Percentiles rank a stretch among this genome's conserved stretches.
These are phyloP conservation scores for Gaultheria prostrata DNA, from an alignment of 148 eudicot genomes.

Conservation along the genomic window DNA sequence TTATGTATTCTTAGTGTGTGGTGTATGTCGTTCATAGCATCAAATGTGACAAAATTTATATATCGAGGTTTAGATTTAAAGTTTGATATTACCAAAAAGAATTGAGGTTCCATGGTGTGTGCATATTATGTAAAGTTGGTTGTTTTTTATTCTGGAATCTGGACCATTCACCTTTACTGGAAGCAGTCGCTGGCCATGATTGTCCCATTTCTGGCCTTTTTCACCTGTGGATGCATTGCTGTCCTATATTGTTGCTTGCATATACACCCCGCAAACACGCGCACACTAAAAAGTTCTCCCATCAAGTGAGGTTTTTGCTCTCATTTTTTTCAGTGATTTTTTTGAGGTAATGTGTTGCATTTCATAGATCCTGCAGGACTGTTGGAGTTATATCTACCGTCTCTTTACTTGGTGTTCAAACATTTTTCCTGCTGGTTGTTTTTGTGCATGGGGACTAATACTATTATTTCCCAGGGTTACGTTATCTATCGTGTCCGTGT, in stretches of 20 bases:
- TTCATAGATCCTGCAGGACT: background rate
- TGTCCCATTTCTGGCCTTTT: background rate
- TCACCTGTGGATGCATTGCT: background rate
- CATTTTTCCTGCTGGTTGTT: background rate
- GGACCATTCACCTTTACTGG: background rate
- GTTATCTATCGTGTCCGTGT: conserved; percentile 40
- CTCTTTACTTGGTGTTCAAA: background rate
- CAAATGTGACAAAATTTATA: background rate
- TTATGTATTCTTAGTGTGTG: no score
- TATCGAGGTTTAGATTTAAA: background rate
- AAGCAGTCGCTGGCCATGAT: background rate
- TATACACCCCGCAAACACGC: no score
- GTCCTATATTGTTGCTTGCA: background rate
- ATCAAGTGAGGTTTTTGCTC: background rate
- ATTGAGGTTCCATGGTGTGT: background rate
- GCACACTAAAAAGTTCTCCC: background rate
- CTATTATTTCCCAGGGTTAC: conserved; percentile 22
- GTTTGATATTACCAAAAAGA: background rate
- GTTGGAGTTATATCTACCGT: background rate
- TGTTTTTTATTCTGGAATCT: background rate
- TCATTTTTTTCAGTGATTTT: background rate
- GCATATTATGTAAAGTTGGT: background rate
- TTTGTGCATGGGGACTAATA: background rate
- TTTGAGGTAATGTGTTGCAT: background rate
- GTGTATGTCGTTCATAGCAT: background rate